Percentiles rank a stretch among this genome's conserved stretches.
Conservation (phyloP, 495 filamentous ascomycete genomes). For the Xylaria bambusicola region DNA sequence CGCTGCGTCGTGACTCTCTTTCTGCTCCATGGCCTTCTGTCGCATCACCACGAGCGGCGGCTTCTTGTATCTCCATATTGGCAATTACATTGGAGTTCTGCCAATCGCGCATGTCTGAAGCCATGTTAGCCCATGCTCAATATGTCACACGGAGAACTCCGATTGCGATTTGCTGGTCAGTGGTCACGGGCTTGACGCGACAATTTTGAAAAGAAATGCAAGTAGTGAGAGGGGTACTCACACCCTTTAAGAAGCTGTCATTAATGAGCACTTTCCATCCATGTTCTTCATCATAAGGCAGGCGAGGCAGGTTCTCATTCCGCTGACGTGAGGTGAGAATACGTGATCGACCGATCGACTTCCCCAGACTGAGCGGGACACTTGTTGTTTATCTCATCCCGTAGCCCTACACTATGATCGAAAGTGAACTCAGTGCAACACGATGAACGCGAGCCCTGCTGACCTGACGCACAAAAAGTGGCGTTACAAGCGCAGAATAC, state of each 20-base stretch:
- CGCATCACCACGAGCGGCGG: not conserved
- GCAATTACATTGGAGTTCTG: not conserved
- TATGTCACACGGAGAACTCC: no score
- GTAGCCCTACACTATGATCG: not conserved
- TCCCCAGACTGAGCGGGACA: not conserved
- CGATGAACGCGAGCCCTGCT: not conserved
- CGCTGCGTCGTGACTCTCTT: conserved; percentile 6
- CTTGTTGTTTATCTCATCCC: not conserved
- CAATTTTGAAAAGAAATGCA: not conserved
- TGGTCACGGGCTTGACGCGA: no score
- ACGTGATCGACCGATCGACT: not conserved
- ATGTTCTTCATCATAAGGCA: conserved; percentile 7
- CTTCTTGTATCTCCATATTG: conserved; percentile 10
- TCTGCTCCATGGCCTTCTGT: not conserved
- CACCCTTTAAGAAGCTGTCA: not conserved
- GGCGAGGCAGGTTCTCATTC: not conserved
- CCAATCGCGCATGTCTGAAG: not conserved
- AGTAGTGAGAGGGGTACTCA: not conserved
- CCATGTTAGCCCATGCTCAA: not conserved
- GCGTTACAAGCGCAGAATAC: not conserved
- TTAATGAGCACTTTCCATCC: not conserved
- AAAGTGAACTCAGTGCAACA: not conserved
- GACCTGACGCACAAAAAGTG: not conserved
- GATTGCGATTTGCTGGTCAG: no score
- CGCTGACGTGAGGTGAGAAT: conserved; percentile 11